These are phyloP conservation scores for Phlegmacium glaucopus DNA, from an alignment of 768 basidiomycete genomes.

Conservation along the genomic window DNA sequence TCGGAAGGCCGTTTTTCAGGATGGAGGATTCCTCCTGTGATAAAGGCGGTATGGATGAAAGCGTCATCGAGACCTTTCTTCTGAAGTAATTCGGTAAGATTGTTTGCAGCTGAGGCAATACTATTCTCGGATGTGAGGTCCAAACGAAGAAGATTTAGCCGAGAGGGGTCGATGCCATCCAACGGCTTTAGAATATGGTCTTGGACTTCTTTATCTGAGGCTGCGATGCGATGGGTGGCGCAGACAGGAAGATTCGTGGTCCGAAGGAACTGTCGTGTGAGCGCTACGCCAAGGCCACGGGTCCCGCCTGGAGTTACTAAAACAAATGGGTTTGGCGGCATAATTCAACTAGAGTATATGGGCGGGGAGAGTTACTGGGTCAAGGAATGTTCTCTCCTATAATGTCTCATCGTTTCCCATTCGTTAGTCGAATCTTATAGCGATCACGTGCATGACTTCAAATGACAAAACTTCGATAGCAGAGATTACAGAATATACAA, in stretches of 20 bases:
- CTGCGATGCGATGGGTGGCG: constrained; percentile 46
- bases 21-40: constrained; percentile 51
- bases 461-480: no score
- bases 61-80: constrained; percentile 24
- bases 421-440: no score
- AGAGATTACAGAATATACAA: no score
- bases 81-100: constrained; percentile 33
- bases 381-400: no score
- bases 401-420: no score
- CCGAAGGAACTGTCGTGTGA: constrained; percentile 50
- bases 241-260: constrained; percentile 50
- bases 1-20: constrained; percentile 54
- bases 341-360: background rate
- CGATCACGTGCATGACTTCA: no score
- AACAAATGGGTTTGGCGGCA: constrained; percentile 40
- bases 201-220: constrained; percentile 31
- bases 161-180: constrained; percentile 35
- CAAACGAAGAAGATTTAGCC: constrained; percentile 45
- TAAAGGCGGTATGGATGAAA: constrained; percentile 51
- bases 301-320: constrained; percentile 52
- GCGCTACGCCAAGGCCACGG: constrained; percentile 52
- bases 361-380: background rate
- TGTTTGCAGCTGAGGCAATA: constrained; percentile 44
- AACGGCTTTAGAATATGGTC: constrained; percentile 41
- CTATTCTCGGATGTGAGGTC: constrained; percentile 51